Base-by-base conservation (phyloP, 352 stramenopile genomes). In the Globisporangium lucens region DNA sequence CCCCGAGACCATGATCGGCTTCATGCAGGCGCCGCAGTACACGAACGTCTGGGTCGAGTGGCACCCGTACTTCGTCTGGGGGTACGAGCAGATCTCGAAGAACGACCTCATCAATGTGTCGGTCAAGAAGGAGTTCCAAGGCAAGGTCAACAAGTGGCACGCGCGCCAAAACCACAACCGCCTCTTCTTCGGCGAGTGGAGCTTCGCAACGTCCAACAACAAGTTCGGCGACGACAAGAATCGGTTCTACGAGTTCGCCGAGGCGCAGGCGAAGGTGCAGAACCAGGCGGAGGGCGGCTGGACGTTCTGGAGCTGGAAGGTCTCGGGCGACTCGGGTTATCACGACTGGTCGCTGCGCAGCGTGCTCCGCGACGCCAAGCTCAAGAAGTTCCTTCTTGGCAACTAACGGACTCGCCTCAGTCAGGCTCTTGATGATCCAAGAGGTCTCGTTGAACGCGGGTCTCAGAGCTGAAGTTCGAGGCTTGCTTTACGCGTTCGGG, bases 41-140 rank as follows among this genome's bases (percentile, higher is more conserved):
- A 82, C 51, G 20, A 95, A 95, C 47, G 85, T 93, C 8, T 93
- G 85, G 87, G 76, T 91, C 41, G 87, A 95, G 35, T 95, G 85
- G 83, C 87, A 95, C 57, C 82, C 72, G 43, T 95, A 93, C 73
- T 93, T 93, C 64, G 72, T 92, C 1, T 95, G 85, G 87, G 87
- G 87, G 60, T 91, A 89, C 69, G 79, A 93, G 65, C 57, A 81
- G 8, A 68, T 75, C 24, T 81, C 71, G 20, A 80, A 88, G 38
- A 61, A 68, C 8, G 73, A 89, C 29, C 38, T 94, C 15, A 63
- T 92, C 43, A 73, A 74, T 61, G 66, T 68, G 3, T 69, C 75
- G 4, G 76, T 92, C 27, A 52, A 63, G 62, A 81, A 73, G 12
- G 61, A 80, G 13, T 84, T 85, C 74, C 71, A 74, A 57, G 72